Evolutionary conservation across 495 filamentous ascomycete genomes (phyloP).

Genomic region (Penicillium desertorum): DNA sequence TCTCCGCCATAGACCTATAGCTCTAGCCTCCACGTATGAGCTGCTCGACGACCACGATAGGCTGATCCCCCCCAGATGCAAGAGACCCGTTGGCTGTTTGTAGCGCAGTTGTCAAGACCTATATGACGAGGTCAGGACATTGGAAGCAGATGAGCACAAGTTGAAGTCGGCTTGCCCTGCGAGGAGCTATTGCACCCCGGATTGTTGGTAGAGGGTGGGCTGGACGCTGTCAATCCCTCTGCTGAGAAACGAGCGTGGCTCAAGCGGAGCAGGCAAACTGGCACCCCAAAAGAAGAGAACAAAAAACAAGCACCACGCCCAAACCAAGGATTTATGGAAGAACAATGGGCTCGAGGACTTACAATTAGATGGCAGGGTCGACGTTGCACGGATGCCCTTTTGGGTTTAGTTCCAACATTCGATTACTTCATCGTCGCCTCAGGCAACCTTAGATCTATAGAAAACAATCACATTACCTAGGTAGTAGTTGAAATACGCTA

Average conservation of each 20-base stretch:
- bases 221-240: constrained; percentile 4
- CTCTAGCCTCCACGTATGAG: constrained; percentile 5
- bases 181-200: constrained; percentile 8
- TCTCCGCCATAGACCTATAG: constrained; percentile 41
- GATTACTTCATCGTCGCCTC: constrained; percentile 13
- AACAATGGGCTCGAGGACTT: constrained; percentile 7
- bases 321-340: constrained; percentile 12
- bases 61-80: neutral
- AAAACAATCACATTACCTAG: too few relatives aligned
- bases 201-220: constrained; percentile 7
- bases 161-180: constrained; percentile 3
- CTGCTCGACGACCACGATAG: constrained; percentile 6
- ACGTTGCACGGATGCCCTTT: constrained; percentile 15
- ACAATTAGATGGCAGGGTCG: constrained; percentile 18
- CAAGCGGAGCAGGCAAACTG: constrained; percentile 8
- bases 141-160: constrained; percentile 4
- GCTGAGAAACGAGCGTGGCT: constrained; percentile 13
- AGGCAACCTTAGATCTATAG: neutral
- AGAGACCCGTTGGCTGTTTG: neutral
- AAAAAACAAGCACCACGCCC: constrained; percentile 12
- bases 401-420: constrained; percentile 9
- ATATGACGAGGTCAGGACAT: constrained; percentile 15
- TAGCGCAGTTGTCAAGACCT: constrained; percentile 7
- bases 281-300: constrained; percentile 13
- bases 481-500: too few relatives aligned